A percentile compares a stretch with the other conserved stretches of the same genome.
These are phyloP conservation scores for Ehretia macrophylla DNA, from an alignment of 257 asterid species.

Conservation along the genomic window DNA sequence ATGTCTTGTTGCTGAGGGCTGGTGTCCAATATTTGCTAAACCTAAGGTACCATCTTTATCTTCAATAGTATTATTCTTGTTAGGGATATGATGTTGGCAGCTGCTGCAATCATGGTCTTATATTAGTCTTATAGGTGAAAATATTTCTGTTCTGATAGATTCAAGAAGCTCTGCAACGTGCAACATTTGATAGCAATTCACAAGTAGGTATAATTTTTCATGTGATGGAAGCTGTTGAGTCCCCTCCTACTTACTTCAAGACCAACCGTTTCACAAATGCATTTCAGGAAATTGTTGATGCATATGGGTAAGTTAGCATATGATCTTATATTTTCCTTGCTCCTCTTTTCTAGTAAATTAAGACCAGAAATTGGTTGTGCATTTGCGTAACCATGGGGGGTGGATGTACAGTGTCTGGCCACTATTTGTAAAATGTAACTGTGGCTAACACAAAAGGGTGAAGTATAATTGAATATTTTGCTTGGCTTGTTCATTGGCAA, in stretches of 20 bases:
- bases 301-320: constrained; percentile 75
- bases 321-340: not conserved
- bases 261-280: constrained; percentile 77
- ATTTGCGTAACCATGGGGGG: not conserved
- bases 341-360: not conserved
- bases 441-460: not conserved
- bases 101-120: constrained; percentile 16
- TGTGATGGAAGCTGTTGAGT: constrained; percentile 75
- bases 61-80: constrained; percentile 11
- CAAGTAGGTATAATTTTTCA: constrained; percentile 94
- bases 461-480: not conserved
- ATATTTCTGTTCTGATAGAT: constrained; percentile 49
- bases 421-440: not conserved
- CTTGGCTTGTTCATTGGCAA: not conserved
- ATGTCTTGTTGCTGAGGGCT: constrained; percentile 99
- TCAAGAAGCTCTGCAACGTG: constrained; percentile 91
- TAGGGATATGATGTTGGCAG: constrained; percentile 6
- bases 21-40: constrained; percentile 96
- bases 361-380: not conserved
- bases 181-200: constrained; percentile 89
- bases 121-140: constrained; percentile 10
- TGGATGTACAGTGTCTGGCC: not conserved
- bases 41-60: constrained; percentile 44
- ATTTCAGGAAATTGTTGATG: constrained; percentile 98
- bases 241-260: constrained; percentile 92